These are phyloP conservation scores for Bolboschoenus planiculmis DNA, from an alignment of 176 grass and related monocot genomes.

Conservation along the genomic window DNA sequence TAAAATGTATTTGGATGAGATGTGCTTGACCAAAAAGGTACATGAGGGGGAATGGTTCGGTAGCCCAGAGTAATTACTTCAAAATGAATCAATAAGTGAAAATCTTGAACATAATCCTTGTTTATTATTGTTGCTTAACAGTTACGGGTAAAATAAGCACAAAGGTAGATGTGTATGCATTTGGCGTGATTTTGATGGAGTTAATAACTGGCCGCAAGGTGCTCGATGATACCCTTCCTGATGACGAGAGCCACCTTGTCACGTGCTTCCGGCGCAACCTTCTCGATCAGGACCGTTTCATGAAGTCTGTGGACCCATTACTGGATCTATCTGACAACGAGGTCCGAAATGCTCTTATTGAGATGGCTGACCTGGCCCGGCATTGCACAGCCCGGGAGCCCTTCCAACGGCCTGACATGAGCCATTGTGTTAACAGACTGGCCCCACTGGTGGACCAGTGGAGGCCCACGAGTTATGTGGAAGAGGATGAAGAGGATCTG, in stretches of 20 bases:
- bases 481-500: slow-evolving; percentile 26
- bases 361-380: slow-evolving; percentile 78
- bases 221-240: slow-evolving; percentile 76
- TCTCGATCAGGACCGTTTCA: slow-evolving; percentile 64
- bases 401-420: slow-evolving; percentile 82
- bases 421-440: slow-evolving; percentile 73
- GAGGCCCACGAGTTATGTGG: slow-evolving; percentile 40
- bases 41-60: background rate
- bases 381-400: slow-evolving; percentile 77
- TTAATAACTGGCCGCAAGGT: slow-evolving; percentile 81
- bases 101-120: background rate
- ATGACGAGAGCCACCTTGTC: slow-evolving; percentile 74
- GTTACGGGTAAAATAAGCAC: slow-evolving; percentile 92
- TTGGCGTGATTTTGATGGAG: slow-evolving; percentile 95
- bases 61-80: background rate
- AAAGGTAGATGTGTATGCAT: slow-evolving; percentile 95
- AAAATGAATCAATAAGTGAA: background rate
- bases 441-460: slow-evolving; percentile 59
- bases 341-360: slow-evolving; percentile 46
- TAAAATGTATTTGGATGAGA: background rate
- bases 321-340: slow-evolving; percentile 46
- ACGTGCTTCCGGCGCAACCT: slow-evolving; percentile 65
- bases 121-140: slow-evolving; percentile 26
- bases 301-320: slow-evolving; percentile 57
- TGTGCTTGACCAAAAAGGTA: background rate